phyloP scores from a whole-genome alignment of 768 basidiomycete species.

The Holtermannia corniformis region DNA sequence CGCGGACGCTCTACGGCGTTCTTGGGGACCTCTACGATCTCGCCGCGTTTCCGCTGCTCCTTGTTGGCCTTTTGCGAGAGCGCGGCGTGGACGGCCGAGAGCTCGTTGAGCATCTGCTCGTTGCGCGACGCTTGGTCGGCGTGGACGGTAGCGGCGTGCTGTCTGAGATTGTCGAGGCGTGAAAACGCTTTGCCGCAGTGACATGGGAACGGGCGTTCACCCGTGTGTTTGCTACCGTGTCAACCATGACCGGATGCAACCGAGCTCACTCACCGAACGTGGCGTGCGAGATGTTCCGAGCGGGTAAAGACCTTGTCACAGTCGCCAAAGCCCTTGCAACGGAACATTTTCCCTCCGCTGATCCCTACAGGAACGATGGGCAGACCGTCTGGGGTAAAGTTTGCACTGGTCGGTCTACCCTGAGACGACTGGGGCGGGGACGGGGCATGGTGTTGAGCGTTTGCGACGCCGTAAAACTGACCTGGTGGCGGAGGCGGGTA shows the following conservation, averaged over 20 bases:
- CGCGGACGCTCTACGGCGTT: conserved; percentile 31
- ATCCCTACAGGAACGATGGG: conserved; percentile 33
- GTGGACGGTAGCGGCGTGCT: conserved; percentile 94
- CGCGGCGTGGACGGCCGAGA: conserved; percentile 37
- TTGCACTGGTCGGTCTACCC: conserved; percentile 13
- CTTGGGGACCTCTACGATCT: conserved; percentile 39
- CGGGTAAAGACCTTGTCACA: conserved; percentile 95
- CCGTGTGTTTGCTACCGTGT: conserved; percentile 85
- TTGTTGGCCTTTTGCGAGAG: conserved; percentile 34
- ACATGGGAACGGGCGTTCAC: conserved; percentile 90
- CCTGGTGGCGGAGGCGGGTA: conserved; percentile 22
- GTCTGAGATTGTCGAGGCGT: conserved; percentile 89
- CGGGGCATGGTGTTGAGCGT: conserved; percentile 20
- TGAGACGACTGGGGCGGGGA: conserved; percentile 28
- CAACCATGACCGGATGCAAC: background rate
- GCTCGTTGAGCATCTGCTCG: conserved; percentile 34
- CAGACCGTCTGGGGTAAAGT: conserved; percentile 31
- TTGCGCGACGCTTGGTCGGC: conserved; percentile 57
- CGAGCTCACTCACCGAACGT: conserved; percentile 64
- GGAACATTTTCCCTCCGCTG: conserved; percentile 64
- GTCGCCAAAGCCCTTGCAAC: conserved; percentile 87
- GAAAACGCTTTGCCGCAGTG: conserved; percentile 95
- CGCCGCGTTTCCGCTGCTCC: conserved; percentile 38
- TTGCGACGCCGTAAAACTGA: conserved; percentile 25
- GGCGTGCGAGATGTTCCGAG: conserved; percentile 89